Conservation (phyloP, 768 basidiomycete genomes). For the Glaciozyma martinii region DNA sequence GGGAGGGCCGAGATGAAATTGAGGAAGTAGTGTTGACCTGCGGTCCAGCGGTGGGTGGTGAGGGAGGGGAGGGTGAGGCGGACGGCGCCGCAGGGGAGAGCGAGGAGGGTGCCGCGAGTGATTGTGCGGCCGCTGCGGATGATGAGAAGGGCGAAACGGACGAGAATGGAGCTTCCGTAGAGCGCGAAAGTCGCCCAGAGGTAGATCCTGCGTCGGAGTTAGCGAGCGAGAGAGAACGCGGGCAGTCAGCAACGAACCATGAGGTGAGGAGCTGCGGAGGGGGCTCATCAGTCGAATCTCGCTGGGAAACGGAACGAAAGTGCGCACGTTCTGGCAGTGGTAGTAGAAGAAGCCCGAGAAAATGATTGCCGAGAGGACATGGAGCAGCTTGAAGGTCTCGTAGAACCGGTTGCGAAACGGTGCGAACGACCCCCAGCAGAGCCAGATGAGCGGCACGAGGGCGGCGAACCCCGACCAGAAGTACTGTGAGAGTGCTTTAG, state of each 20-base stretch:
- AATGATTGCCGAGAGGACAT: constrained; percentile 31
- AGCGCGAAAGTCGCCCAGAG: no score
- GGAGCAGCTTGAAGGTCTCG: constrained; percentile 33
- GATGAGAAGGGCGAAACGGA: no score
- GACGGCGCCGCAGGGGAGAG: constrained; percentile 29
- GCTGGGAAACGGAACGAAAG: no score
- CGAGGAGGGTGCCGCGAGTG: constrained; percentile 33
- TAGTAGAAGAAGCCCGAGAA: constrained; percentile 37
- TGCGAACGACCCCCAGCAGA: constrained; percentile 31
- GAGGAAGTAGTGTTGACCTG: constrained; percentile 35
- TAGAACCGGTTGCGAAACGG: constrained; percentile 25
- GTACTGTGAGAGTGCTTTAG: constrained; percentile 13
- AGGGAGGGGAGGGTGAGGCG: constrained; percentile 23
- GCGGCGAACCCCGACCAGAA: constrained; percentile 31
- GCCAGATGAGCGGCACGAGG: constrained; percentile 29
- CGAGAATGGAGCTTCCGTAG: no score
- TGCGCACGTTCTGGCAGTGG: constrained; percentile 30
- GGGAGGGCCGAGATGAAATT: constrained; percentile 32
- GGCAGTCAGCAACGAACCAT: constrained; percentile 30
- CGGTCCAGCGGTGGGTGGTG: constrained; percentile 27
- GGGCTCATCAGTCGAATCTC: no score
- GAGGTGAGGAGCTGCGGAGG: constrained; percentile 1
- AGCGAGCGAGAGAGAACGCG: constrained; percentile 29
- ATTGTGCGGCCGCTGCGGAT: no score
- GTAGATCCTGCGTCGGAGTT: constrained; percentile 23